phyloP scores from a whole-genome alignment of 2,329 filamentous ascomycete species.

The Zymoseptoria crescenta region DNA sequence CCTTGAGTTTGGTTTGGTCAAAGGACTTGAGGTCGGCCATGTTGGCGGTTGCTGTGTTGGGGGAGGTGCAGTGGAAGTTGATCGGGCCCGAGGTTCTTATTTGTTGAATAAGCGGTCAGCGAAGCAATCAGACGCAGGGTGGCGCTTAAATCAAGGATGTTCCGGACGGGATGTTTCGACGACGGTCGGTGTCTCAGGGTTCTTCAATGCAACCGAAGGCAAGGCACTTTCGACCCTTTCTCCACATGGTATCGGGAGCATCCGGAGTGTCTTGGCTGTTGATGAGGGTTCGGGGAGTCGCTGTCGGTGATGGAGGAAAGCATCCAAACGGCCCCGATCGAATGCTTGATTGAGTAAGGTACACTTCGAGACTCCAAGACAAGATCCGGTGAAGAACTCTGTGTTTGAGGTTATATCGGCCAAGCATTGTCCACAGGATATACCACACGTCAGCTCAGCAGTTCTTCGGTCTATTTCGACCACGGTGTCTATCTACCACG shows the following conservation, averaged over 20 bases:
- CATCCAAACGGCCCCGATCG: background rate
- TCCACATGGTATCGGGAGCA: background rate
- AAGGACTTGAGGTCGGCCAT: slow-evolving; percentile 35
- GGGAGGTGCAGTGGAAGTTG: background rate
- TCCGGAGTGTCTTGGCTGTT: background rate
- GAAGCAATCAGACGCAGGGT: background rate
- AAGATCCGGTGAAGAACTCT: background rate
- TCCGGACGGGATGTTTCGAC: background rate
- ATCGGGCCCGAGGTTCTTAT: background rate
- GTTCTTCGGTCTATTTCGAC: background rate
- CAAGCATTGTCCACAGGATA: background rate
- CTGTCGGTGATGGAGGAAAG: background rate
- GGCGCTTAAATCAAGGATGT: background rate
- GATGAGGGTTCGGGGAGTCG: background rate
- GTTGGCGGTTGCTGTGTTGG: background rate
- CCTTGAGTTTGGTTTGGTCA: slow-evolving; percentile 53
- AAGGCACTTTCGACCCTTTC: background rate
- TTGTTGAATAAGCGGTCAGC: background rate
- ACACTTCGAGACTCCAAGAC: background rate
- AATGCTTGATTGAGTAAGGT: background rate
- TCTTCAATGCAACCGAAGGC: background rate
- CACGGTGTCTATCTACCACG: background rate
- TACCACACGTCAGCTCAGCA: background rate
- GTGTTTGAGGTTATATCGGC: background rate
- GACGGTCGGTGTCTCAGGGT: background rate